Conservation (phyloP, 768 basidiomycete species). For the Lentinula aciculospora region DNA sequence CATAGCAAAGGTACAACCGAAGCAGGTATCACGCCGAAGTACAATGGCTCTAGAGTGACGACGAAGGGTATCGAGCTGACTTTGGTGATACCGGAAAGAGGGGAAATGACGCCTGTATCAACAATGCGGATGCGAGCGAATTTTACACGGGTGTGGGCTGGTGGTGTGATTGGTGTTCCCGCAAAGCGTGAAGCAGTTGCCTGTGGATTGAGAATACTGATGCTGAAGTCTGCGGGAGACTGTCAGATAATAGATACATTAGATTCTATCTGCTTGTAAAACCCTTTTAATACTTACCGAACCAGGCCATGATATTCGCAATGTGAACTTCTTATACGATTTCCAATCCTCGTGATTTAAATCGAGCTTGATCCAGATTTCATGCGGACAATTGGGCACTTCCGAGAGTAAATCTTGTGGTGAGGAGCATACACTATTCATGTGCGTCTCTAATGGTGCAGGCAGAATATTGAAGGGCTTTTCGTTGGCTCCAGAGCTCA, state of each 20-base stretch:
- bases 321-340: slow-evolving; percentile 20
- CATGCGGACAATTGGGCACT: slow-evolving; percentile 19
- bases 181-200: slow-evolving; percentile 9
- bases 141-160: slow-evolving; percentile 29
- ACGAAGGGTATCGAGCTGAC: slow-evolving; percentile 39
- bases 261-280: neutral
- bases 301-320: slow-evolving; percentile 31
- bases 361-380: slow-evolving; percentile 28
- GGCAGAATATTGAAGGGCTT: slow-evolving; percentile 12
- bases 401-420: neutral
- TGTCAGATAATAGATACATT: slow-evolving; percentile 10
- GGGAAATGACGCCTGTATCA: slow-evolving; percentile 47
- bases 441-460: slow-evolving; percentile 27
- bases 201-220: slow-evolving; percentile 25
- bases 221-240: slow-evolving; percentile 34
- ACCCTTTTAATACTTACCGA: slow-evolving; percentile 21
- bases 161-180: neutral
- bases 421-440: slow-evolving; percentile 25
- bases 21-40: slow-evolving; percentile 53
- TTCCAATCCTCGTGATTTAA: slow-evolving; percentile 22
- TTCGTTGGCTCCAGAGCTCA: neutral
- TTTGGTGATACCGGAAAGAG: slow-evolving; percentile 17
- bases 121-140: slow-evolving; percentile 56
- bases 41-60: slow-evolving; percentile 53
- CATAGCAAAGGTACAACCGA: slow-evolving; percentile 25